Conservation (phyloP, 495 filamentous ascomycete genomes). For the Amphirosellinia nigrospora region DNA sequence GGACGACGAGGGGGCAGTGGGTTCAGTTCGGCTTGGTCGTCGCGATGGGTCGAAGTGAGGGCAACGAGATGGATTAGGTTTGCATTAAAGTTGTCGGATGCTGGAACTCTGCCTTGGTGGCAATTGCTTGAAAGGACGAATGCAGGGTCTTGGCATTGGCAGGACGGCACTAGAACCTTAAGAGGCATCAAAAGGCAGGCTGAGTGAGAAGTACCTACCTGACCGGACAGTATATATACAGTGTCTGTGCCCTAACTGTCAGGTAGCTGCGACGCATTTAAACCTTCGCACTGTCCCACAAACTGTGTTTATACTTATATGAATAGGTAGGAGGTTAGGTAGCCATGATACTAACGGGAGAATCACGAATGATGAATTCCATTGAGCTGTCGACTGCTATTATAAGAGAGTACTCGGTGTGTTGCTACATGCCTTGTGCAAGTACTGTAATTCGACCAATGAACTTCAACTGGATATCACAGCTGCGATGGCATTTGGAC, state of each 20-base stretch:
- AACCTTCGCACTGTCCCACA: not conserved
- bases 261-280: not conserved
- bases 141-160: slow-evolving; percentile 3
- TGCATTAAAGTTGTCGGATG: not conserved
- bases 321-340: not conserved
- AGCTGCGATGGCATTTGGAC: no score
- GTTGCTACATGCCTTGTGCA: no score
- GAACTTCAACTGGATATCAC: no score
- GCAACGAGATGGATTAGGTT: not conserved
- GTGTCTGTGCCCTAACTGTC: no score
- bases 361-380: no score
- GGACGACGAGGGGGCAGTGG: not conserved
- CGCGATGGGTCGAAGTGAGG: not conserved
- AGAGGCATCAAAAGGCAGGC: no score
- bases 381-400: no score
- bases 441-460: no score
- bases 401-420: no score
- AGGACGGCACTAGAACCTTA: not conserved
- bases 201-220: no score
- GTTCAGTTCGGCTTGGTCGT: not conserved
- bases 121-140: slow-evolving; percentile 1
- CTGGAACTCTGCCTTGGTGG: not conserved
- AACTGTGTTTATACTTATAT: not conserved
- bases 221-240: no score
- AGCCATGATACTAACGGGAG: no score